These are phyloP conservation scores for Talaromyces nanjingensis DNA, from an alignment of 495 filamentous ascomycete species.

Conservation along the genomic window DNA sequence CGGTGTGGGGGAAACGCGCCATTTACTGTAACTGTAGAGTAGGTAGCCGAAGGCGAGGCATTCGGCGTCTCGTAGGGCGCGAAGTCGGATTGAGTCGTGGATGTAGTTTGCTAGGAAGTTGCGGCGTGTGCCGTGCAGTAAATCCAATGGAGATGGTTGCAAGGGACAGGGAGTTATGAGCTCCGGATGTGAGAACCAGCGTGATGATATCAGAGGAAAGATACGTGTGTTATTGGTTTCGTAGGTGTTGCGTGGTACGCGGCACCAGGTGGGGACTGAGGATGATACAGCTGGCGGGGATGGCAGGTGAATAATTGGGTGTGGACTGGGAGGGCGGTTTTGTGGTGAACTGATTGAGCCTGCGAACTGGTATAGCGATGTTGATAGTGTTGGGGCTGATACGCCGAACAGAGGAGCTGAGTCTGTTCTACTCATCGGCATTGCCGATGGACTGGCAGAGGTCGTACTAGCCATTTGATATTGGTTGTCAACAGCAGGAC, in stretches of 20 bases:
- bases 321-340: neutral
- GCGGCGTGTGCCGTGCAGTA: constrained; percentile 22
- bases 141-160: constrained; percentile 19
- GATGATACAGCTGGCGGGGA: neutral
- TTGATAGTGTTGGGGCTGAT: neutral
- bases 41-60: constrained; percentile 18
- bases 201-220: neutral
- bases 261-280: constrained; percentile 13
- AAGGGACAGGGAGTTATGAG: constrained; percentile 15
- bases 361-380: neutral
- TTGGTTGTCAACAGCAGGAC: neutral
- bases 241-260: constrained; percentile 18
- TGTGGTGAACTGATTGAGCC: neutral
- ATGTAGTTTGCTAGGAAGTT: constrained; percentile 23
- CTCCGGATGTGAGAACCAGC: constrained; percentile 16
- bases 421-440: neutral
- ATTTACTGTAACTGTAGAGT: constrained; percentile 18
- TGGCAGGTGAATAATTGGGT: neutral
- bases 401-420: neutral
- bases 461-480: neutral
- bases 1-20: constrained; percentile 19
- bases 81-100: constrained; percentile 13
- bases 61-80: constrained; percentile 24
- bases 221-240: constrained; percentile 9
- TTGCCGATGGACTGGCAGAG: neutral